These are phyloP conservation scores for Pichia gijzeniarum DNA, from an alignment of 805 yeast genomes.

Conservation along the genomic window DNA sequence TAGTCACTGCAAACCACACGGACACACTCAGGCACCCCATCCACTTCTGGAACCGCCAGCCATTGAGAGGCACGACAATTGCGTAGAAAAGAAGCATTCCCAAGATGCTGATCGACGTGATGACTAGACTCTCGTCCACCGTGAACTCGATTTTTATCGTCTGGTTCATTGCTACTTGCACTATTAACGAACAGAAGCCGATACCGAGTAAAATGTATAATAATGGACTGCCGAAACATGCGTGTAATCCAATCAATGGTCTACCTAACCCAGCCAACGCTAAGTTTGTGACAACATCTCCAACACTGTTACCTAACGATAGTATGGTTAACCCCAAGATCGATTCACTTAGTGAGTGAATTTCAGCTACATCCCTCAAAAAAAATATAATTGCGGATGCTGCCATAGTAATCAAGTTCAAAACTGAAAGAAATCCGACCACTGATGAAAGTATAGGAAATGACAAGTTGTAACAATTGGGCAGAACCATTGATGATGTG, in stretches of 20 bases:
- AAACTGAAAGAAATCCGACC: conserved; percentile 26
- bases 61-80: conserved; percentile 37
- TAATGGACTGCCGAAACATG: conserved; percentile 51
- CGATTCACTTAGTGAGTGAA: conserved; percentile 40
- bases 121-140: conserved; percentile 33
- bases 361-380: conserved; percentile 39
- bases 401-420: conserved; percentile 25
- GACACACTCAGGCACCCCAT: conserved; percentile 33
- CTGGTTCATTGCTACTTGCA: conserved; percentile 10
- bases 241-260: conserved; percentile 41
- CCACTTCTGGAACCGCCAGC: conserved; percentile 38
- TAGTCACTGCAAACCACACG: conserved; percentile 28
- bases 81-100: conserved; percentile 34
- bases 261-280: conserved; percentile 34
- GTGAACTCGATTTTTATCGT: conserved; percentile 28
- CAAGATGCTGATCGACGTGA: conserved; percentile 37
- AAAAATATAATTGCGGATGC: conserved; percentile 27
- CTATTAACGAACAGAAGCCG: conserved; percentile 39
- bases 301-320: conserved; percentile 45
- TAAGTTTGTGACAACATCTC: conserved; percentile 45
- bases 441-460: conserved; percentile 22
- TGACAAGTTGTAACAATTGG: conserved; percentile 10
- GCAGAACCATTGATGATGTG: not conserved
- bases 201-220: conserved; percentile 43
- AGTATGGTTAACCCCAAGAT: conserved; percentile 42